Evolutionary conservation across 768 basidiomycete species (phyloP).

Genomic region (Mycena rosella): DNA sequence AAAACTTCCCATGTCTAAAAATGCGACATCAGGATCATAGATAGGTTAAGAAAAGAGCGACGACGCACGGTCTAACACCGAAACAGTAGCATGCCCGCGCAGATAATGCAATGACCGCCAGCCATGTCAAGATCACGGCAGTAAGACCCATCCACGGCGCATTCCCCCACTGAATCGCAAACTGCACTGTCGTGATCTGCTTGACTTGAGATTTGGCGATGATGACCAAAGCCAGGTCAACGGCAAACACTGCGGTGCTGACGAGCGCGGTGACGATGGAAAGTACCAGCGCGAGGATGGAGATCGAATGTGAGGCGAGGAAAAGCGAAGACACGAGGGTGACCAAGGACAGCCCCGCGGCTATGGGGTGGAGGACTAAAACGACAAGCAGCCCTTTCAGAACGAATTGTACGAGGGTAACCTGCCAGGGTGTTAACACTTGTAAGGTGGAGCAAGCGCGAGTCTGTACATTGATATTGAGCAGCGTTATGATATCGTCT

Average conservation of each 20-base stretch:
- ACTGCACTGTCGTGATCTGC: conserved; percentile 49
- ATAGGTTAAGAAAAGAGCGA: background rate
- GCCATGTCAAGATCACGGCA: conserved; percentile 69
- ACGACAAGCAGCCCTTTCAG: conserved; percentile 64
- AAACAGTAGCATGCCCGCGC: conserved; percentile 77
- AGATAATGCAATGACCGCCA: conserved; percentile 70
- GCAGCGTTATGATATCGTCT: conserved; percentile 50
- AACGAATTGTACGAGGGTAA: conserved; percentile 58
- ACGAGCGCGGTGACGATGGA: conserved; percentile 70
- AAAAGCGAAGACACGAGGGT: conserved; percentile 67
- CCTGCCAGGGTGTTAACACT: background rate
- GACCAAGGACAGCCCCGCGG: conserved; percentile 69
- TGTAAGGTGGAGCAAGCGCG: background rate
- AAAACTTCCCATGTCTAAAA: conserved; percentile 32
- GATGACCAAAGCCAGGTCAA: conserved; percentile 73
- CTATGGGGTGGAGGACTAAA: conserved; percentile 78
- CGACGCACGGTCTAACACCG: conserved; percentile 64
- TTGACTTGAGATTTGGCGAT: conserved; percentile 61
- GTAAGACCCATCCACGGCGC: conserved; percentile 80
- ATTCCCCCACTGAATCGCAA: conserved; percentile 71
- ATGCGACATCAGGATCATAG: background rate
- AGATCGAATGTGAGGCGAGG: conserved; percentile 65
- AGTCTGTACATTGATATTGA: conserved; percentile 46
- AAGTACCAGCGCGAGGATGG: conserved; percentile 70
- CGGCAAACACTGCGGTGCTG: conserved; percentile 66